A percentile compares a stretch with the other conserved stretches of the same genome.
These are phyloP conservation scores for Xanthoceras sorbifolium DNA, from an alignment of 345 rosid species.

Conservation along the genomic window DNA sequence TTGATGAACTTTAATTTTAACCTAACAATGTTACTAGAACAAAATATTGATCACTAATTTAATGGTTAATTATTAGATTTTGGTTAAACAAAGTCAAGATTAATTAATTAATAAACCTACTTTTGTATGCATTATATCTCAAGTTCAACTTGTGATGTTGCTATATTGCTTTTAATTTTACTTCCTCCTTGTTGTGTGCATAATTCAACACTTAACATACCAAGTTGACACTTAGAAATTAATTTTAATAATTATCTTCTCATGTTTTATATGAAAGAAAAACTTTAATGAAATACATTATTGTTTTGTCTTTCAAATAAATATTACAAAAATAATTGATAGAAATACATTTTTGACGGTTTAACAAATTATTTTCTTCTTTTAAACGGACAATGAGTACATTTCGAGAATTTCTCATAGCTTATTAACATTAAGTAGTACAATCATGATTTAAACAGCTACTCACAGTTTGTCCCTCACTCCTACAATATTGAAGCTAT, in stretches of 20 bases:
- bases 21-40: constrained; percentile 19
- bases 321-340: too few relatives aligned
- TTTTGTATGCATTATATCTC: neutral
- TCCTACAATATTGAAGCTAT: too few relatives aligned
- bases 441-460: too few relatives aligned
- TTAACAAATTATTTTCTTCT: too few relatives aligned
- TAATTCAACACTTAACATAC: too few relatives aligned
- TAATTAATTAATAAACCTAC: neutral
- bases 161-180: neutral
- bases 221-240: neutral
- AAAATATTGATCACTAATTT: neutral
- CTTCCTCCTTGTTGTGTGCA: neutral
- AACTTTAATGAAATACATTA: neutral
- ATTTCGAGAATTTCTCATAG: too few relatives aligned
- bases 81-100: constrained; percentile 13
- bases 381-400: too few relatives aligned
- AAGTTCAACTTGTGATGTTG: neutral
- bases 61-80: constrained; percentile 3
- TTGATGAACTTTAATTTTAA: constrained; percentile 9
- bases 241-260: too few relatives aligned
- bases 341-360: too few relatives aligned
- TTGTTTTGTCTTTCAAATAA: neutral
- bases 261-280: too few relatives aligned
- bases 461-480: too few relatives aligned
- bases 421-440: too few relatives aligned